Evolutionary conservation across 345 rosid genomes (phyloP), one percentile per base, ranked within the genome.

Genomic region (Balakata baccata): DNA sequence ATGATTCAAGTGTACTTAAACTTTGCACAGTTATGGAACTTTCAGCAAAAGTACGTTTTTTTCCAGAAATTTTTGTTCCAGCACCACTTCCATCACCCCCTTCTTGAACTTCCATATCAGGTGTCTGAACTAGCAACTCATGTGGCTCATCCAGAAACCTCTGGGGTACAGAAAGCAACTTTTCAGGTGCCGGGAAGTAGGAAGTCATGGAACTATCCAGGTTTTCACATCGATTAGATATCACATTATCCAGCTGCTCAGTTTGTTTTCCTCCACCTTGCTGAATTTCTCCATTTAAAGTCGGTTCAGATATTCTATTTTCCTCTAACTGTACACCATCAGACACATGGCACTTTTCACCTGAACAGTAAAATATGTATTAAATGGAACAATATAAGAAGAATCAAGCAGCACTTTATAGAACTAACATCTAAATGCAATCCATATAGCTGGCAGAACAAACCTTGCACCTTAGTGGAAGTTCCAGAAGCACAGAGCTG

Each of bases 181-280:
- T 90, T 80, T 93, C 98, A 74, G 92, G 96, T 63, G 91, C 86
- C 69, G 96, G 88, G 65, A 88, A 75, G 69, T 87, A 91, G n/a
- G n/a, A n/a, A 57, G 69, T 81, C 53, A 61, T 64, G 58, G 75
- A 72, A 65, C 74, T 76, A 75, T 83, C 70, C 75, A 79, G 68
- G 56, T 79, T 74, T 68, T 81, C 86, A 71, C 75, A 49, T 65
- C 75, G 89, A 71, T 80, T 75, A 20, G 78, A 20, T 34, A 77
- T 71, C 16, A 37, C 78, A 76, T 65, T 75, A n/a, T 73, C 81
- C 69, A 67, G 80, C 69, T 72, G 88, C 58, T 77, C 84, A 29
- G 81, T 83, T 69, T 72, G 72, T 47, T 77, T 79, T 72, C 80
- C 69, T 39, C 61, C n/a, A 74, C 66, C 81, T 57, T 47, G 80